Evolutionary conservation across 768 basidiomycete species (phyloP).

Genomic region (Tulasnella sp.): DNA sequence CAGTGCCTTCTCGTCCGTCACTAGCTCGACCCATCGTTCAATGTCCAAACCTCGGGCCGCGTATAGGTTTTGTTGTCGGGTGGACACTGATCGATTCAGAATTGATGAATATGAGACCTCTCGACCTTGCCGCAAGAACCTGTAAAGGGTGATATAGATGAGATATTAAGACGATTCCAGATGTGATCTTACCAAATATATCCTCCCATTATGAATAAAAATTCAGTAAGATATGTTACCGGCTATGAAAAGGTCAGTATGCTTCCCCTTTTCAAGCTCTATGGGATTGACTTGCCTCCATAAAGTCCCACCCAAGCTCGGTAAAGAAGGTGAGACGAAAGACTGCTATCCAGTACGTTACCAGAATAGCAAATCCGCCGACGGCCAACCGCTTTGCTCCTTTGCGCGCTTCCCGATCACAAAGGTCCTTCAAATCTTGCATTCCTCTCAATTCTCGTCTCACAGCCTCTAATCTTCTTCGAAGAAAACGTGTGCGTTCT

Average conservation of each 20-base stretch:
- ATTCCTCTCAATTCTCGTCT: slow-evolving; percentile 35
- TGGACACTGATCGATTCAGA: slow-evolving; percentile 43
- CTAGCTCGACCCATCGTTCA: slow-evolving; percentile 44
- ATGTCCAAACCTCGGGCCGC: slow-evolving; percentile 45
- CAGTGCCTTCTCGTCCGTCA: slow-evolving; percentile 37
- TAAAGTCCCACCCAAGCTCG: slow-evolving; percentile 39
- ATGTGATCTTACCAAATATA: slow-evolving; percentile 37
- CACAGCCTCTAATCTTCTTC: slow-evolving; percentile 30
- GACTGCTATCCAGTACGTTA: slow-evolving; percentile 51
- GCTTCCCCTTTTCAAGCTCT: neutral
- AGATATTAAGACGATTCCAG: neutral
- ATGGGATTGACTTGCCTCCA: neutral
- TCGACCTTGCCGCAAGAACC: slow-evolving; percentile 47
- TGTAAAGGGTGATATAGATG: slow-evolving; percentile 16
- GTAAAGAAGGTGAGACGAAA: slow-evolving; percentile 47
- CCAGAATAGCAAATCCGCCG: slow-evolving; percentile 44
- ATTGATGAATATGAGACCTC: slow-evolving; percentile 56
- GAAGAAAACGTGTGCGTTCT: slow-evolving; percentile 46
- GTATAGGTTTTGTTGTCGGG: slow-evolving; percentile 44
- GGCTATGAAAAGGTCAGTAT: slow-evolving; percentile 25
- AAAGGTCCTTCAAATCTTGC: slow-evolving; percentile 42
- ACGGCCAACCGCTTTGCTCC: slow-evolving; percentile 46
- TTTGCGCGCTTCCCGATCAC: slow-evolving; percentile 43
- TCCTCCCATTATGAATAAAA: slow-evolving; percentile 47
- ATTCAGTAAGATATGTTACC: slow-evolving; percentile 49